Base-by-base conservation (phyloP, 108 stramenopile species). In the Nitzschia sp. region DNA sequence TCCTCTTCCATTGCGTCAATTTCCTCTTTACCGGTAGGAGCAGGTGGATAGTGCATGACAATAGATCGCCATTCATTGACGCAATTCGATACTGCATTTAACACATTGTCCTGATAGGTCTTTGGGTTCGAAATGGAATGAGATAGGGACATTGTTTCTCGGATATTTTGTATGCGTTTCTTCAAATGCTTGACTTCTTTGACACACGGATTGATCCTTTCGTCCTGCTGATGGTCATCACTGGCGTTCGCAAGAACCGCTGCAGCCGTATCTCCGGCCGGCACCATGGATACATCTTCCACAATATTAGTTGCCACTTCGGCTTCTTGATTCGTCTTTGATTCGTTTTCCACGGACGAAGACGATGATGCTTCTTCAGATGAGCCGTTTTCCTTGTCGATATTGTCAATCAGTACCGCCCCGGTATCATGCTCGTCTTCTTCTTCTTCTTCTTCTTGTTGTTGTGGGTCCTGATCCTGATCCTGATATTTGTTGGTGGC, bases 21-120 rank as follows among this genome's bases (percentile, higher is more conserved):
- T n/a, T n/a, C n/a, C 11, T n/a, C 57, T 29, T 34, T 34, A 6
- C 15, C 29, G 1, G 25, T 17, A 11, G 57, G 31, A n/a, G 27
- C 57, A 13, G 27, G 32, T 13, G 17, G 58, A 65, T 81, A 68
- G 61, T 81, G 74, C 11, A 35, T 57, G n/a, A 80, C 47, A 63
- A 93, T 93, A 0, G 77, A 62, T 50, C 80, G 61, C 87, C 87
- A 90, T 77, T 90, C 84, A 25, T 70, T 81, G 57, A 89, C 73
- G 52, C 84, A 82, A 38, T 90, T 90, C 41, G 41, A 31, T 8
- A 77, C 68, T 4, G 89, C 84, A 36, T 87, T 69, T 41, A 93
- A 58, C 58, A 82, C 80, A 69, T 88, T 90, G 27, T 63, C 65
- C 62, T 80, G 72, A 76, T 88, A 93, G 26, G 63, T 85, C 0